These are phyloP conservation scores for Lactarius pseudohatsudake DNA, from an alignment of 768 basidiomycete species.

Conservation along the genomic window DNA sequence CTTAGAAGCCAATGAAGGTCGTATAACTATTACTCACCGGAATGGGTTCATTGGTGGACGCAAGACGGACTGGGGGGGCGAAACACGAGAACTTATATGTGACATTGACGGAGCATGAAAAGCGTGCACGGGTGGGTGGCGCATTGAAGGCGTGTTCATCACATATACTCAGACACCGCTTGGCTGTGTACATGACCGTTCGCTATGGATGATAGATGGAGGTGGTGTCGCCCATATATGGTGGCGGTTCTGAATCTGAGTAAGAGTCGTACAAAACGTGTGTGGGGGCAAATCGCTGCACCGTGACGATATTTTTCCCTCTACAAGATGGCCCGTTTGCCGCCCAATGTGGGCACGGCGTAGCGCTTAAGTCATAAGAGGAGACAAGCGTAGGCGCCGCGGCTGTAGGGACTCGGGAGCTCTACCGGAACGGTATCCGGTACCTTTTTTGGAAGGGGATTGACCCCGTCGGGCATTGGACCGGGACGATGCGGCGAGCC, in stretches of 20 bases:
- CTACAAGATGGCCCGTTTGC: background rate
- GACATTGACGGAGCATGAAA: background rate
- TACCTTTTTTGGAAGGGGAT: background rate
- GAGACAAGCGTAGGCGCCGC: background rate
- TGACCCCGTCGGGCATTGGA: background rate
- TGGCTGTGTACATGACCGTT: background rate
- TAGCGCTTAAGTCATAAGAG: background rate
- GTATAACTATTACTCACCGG: background rate
- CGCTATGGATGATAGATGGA: background rate
- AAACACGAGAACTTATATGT: background rate
- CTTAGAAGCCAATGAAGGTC: background rate
- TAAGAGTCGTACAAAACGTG: background rate
- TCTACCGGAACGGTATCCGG: background rate
- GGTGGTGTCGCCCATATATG: background rate
- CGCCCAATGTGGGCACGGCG: background rate
- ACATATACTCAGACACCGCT: conserved; percentile 2
- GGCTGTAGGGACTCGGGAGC: background rate
- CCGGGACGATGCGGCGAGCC: background rate
- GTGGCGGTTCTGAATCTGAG: background rate
- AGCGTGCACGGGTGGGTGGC: background rate
- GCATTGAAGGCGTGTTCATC: background rate
- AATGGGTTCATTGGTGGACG: background rate
- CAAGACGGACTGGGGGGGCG: background rate
- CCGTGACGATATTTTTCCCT: background rate
- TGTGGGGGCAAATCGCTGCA: background rate